Base-by-base conservation (phyloP, 2,329 filamentous ascomycete species). In the Aspergillus ustus region DNA sequence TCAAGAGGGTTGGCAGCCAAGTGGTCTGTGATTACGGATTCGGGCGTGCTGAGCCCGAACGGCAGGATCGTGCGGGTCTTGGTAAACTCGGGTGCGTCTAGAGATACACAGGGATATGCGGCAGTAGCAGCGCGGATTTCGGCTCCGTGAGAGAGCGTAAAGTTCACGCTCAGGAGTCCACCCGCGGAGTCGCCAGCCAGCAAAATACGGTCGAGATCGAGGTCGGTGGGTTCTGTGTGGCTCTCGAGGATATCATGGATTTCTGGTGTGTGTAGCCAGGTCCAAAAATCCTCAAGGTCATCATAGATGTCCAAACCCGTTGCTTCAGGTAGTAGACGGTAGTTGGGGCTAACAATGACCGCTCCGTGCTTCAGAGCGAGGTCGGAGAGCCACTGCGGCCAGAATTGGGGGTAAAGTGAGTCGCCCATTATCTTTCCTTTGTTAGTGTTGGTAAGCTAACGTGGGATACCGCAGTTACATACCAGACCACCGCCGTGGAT, bases 321-420 rank as follows among this genome's bases (percentile, higher is more conserved):
- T 58, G 79, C 73, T 61, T 84, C 82, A 20, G 83, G 83, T 15
- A 82, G 63, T 3, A 85, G 78, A 13, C 83, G 82, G 71, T 86
- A 83, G 67, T 83, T 80, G 1, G 82, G 79, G 1, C 77, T 72
- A 4, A 85, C 67, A 25, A 81, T 72, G 50, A 85, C 78, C n/a
- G 82, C 80, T 13, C 68, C 68, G 52, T 78, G 75, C 25, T 70
- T 64, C 2, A 73, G 70, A 25, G 77, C 72, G 37, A 81, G 72
- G 6, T 80, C 73, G 9, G 82, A 67, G 7, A 78, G 69, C 76
- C 76, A 77, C 22, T 63, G 57, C 0, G 72, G 63, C 37, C 68
- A 70, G 64, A 72, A 75, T n/a, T 70, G 68, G 34, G 68, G 62
- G 40, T 58, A 62, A 6, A 73, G 65, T 7, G 69, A 69, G 48